Percentiles rank a stretch among this genome's conserved stretches.
Conservation (phyloP, 2,329 filamentous ascomycete genomes). For the Trichoderma koningii region DNA sequence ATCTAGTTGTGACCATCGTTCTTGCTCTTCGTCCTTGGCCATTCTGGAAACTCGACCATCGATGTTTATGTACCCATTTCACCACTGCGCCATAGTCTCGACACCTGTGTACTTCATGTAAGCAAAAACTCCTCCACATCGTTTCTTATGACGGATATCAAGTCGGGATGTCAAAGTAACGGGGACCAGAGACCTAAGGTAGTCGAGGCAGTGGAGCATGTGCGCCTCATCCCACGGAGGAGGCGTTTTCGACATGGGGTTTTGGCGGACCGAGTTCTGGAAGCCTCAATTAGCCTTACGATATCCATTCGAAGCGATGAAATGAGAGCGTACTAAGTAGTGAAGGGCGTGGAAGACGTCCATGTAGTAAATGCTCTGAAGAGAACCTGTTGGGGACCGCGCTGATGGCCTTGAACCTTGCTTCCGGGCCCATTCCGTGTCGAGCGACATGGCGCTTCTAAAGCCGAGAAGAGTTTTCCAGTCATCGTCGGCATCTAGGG, state of each 20-base stretch:
- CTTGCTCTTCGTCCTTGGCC: background rate
- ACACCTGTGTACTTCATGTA: slow-evolving; percentile 26
- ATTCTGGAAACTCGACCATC: slow-evolving; percentile 27
- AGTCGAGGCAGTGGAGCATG: slow-evolving; percentile 30
- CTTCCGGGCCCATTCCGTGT: slow-evolving; percentile 26
- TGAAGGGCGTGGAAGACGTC: slow-evolving; percentile 29
- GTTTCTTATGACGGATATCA: slow-evolving; percentile 27
- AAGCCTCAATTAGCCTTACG: background rate
- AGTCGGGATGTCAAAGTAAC: slow-evolving; percentile 28
- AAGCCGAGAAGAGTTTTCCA: slow-evolving; percentile 18
- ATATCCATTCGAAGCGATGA: too few relatives aligned
- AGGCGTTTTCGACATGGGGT: slow-evolving; percentile 23
- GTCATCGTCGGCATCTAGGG: background rate
- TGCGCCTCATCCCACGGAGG: slow-evolving; percentile 28
- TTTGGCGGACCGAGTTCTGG: slow-evolving; percentile 28
- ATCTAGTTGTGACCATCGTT: background rate
- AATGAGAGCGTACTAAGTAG: slow-evolving; percentile 21
- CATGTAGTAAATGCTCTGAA: slow-evolving; percentile 29
- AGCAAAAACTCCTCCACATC: slow-evolving; percentile 29
- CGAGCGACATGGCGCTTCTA: slow-evolving; percentile 27
- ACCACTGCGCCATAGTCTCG: slow-evolving; percentile 27
- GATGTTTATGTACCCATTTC: slow-evolving; percentile 30
- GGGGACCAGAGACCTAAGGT: slow-evolving; percentile 24
- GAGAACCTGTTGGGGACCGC: slow-evolving; percentile 27
- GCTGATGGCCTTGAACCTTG: slow-evolving; percentile 27